These are phyloP conservation scores for Trapa bicornis DNA, from an alignment of 345 rosid genomes.

Conservation along the genomic window DNA sequence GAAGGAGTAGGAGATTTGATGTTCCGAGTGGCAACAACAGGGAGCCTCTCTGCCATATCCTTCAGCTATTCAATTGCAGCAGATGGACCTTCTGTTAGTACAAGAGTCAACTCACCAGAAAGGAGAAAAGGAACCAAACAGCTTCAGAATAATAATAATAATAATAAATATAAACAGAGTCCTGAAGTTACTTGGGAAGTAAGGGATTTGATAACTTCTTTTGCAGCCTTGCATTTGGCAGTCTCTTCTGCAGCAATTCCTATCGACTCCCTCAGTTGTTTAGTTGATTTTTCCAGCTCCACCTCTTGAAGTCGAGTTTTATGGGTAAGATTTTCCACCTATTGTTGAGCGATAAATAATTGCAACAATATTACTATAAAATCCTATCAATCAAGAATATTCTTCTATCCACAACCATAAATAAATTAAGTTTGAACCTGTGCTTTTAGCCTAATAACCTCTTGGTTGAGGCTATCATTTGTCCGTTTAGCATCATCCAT, in stretches of 20 bases:
- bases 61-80: slow-evolving; percentile 21
- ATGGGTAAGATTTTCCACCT: slow-evolving; percentile 83
- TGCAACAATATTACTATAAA: not conserved
- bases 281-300: slow-evolving; percentile 82
- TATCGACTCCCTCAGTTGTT: slow-evolving; percentile 78
- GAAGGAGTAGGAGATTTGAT: slow-evolving; percentile 45
- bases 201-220: slow-evolving; percentile 96
- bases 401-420: not conserved
- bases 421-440: slow-evolving; percentile 34
- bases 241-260: slow-evolving; percentile 83
- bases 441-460: slow-evolving; percentile 75
- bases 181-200: slow-evolving; percentile 74
- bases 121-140: not conserved
- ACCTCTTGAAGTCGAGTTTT: slow-evolving; percentile 78
- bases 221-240: slow-evolving; percentile 90
- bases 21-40: slow-evolving; percentile 40
- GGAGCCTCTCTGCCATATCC: slow-evolving; percentile 86
- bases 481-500: slow-evolving; percentile 70
- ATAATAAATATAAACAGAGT: not conserved
- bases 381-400: not conserved
- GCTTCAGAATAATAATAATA: no score
- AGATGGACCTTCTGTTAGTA: slow-evolving; percentile 6
- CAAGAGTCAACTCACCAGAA: not conserved
- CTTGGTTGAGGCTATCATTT: slow-evolving; percentile 74
- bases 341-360: slow-evolving; percentile 9